Conservation (phyloP, 345 rosid species). For the Eucalyptus guilfoylei region DNA sequence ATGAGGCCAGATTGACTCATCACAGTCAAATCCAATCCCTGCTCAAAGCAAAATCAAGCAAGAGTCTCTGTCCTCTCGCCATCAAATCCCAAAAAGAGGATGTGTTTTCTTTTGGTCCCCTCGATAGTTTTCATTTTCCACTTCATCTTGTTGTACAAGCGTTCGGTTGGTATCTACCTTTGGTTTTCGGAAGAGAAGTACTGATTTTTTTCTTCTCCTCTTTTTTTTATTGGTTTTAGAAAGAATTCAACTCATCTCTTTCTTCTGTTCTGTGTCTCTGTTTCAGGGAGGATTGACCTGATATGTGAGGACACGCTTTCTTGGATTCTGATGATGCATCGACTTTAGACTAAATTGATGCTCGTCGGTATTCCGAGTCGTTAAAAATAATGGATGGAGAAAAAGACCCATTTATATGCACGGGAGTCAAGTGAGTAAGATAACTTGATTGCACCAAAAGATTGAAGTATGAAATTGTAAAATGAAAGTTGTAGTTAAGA, state of each 20-base stretch:
- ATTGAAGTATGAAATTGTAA: background rate
- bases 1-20: background rate
- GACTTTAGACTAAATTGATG: fast-evolving
- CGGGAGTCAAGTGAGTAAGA: background rate
- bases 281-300: fast-evolving
- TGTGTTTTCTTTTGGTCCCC: background rate
- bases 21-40: background rate
- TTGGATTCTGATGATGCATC: background rate
- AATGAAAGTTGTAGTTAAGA: background rate
- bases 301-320: background rate
- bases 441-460: background rate
- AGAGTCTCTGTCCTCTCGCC: background rate
- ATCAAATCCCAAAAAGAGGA: background rate
- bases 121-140: background rate
- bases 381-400: background rate
- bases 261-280: background rate
- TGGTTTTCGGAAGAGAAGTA: background rate
- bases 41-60: background rate
- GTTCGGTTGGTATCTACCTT: background rate
- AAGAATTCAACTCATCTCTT: background rate
- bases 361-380: fast-evolving
- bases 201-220: background rate
- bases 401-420: background rate
- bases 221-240: fast-evolving
- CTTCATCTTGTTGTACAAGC: background rate